Evolutionary conservation across 2,329 filamentous ascomycete species (phyloP), one percentile per base, ranked within the genome.

Genomic region (Calonectria ilicicola): DNA sequence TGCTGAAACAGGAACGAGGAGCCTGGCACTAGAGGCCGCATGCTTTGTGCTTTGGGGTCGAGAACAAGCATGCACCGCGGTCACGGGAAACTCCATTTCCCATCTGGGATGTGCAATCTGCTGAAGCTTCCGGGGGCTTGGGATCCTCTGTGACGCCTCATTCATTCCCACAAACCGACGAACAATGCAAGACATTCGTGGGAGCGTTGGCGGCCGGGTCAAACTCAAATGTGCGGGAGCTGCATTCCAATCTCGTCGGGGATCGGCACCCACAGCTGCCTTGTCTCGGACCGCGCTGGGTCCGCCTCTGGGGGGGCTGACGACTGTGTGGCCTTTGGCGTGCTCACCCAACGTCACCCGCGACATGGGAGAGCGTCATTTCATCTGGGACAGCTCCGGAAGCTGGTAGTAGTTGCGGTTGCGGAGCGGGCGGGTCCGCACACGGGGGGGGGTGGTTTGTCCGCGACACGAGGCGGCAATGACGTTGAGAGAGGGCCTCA

Each of bases 101-200:
- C n/a, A 58, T 21, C 27, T 58, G 53, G 53, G 53, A 29, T 15
- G 53, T 32, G 53, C 32, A 35, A 38, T 32, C n/a, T 21, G 12
- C 29, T 58, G 29, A 58, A 38, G 53, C 53, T 58, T 58, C 53
- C 53, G 32, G 53, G 51, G 53, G 53, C 53, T 38, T 58, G 53
- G 12, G 32, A 32, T n/a, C n/a, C 42, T 44, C n/a, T 44, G 42
- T 3, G 42, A 44, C 42, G 42, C 42, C 42, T 44, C 42, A 15
- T 32, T 32, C 32, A 58, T 58, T 58, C 29, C 53, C 53, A 58
- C 53, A 58, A 38, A 23, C 29, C 29, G 53, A 38, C 53, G 53
- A 58, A 58, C 53, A 58, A 58, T 58, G 53, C 53, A 58, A 58
- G 53, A 58, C 53, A 58, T 58, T 58, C 53, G 53, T 58, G 53